Evolutionary conservation across 2,329 filamentous ascomycete genomes (phyloP).

Genomic region (Fusarium newnesense): DNA sequence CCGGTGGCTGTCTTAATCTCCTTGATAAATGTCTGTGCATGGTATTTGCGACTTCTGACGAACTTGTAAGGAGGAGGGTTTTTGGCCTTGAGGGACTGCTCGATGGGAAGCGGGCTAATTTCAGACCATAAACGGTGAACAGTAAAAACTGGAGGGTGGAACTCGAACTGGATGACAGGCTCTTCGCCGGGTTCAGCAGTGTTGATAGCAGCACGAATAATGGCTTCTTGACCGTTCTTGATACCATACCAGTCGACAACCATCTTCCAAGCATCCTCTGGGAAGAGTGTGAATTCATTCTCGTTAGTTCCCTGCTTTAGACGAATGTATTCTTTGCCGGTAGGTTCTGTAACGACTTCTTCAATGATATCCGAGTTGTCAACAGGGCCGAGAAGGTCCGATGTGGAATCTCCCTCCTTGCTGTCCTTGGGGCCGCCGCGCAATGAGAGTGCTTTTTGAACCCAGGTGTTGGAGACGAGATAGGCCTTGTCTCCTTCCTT

Average conservation of each 20-base stretch:
- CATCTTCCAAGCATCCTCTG: conserved; percentile 82
- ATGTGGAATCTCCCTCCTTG: conserved; percentile 67
- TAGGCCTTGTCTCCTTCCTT: conserved; percentile 80
- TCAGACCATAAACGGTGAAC: conserved; percentile 80
- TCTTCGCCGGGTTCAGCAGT: conserved; percentile 67
- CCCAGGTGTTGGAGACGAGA: conserved; percentile 82
- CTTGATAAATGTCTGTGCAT: conserved; percentile 79
- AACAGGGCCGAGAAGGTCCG: conserved; percentile 77
- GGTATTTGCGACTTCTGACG: conserved; percentile 76
- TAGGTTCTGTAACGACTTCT: conserved; percentile 63
- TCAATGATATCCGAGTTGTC: conserved; percentile 87
- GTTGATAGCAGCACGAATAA: conserved; percentile 82
- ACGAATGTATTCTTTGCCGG: conserved; percentile 71
- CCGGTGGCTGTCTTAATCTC: conserved; percentile 75
- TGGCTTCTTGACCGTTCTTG: conserved; percentile 73
- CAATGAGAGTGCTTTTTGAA: conserved; percentile 76
- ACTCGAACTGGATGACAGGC: conserved; percentile 81
- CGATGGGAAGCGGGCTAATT: conserved; percentile 64
- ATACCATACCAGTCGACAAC: conserved; percentile 86
- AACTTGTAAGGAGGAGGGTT: conserved; percentile 71
- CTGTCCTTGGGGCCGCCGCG: conserved; percentile 66
- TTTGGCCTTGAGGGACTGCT: conserved; percentile 69
- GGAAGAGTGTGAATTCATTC: conserved; percentile 82
- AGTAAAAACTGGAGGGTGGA: conserved; percentile 85
- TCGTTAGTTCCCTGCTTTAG: conserved; percentile 74